Evolutionary conservation across 176 grass and related monocot species (phyloP).

Genomic region (Elaeis guineensis): DNA sequence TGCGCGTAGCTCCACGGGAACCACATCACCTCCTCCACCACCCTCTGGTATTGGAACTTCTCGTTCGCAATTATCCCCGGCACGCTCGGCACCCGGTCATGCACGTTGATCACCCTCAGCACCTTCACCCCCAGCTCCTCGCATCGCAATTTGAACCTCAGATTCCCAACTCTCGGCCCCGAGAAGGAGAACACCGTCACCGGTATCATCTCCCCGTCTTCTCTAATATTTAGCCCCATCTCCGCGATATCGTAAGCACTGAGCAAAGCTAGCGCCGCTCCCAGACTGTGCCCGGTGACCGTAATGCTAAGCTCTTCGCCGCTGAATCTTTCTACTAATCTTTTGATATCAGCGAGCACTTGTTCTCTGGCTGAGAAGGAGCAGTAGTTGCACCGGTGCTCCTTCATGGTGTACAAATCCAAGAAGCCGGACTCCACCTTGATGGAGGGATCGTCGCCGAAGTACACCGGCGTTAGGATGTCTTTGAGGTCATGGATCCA

Average conservation of each 20-base stretch:
- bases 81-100: slow-evolving; percentile 66
- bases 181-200: slow-evolving; percentile 68
- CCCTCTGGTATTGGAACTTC: slow-evolving; percentile 30
- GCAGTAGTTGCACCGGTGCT: too few species aligned
- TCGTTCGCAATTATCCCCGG: slow-evolving; percentile 74
- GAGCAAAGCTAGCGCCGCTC: slow-evolving; percentile 60
- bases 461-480: slow-evolving; percentile 41
- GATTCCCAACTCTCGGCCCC: slow-evolving; percentile 68
- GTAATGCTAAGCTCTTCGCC: slow-evolving; percentile 70
- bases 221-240: slow-evolving; percentile 19
- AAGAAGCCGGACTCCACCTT: too few species aligned
- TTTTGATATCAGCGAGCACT: slow-evolving; percentile 27
- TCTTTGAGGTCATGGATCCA: slow-evolving; percentile 52
- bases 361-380: too few species aligned
- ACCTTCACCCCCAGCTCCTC: slow-evolving; percentile 59
- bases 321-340: slow-evolving; percentile 18
- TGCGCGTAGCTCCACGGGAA: slow-evolving; percentile 66
- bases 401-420: slow-evolving; percentile 19
- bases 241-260: slow-evolving; percentile 86
- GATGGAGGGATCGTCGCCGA: slow-evolving; percentile 1
- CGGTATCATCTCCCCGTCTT: slow-evolving; percentile 10
- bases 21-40: slow-evolving; percentile 26
- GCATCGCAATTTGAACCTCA: slow-evolving; percentile 54
- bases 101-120: slow-evolving; percentile 71
- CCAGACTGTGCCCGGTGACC: slow-evolving; percentile 72